Base-by-base conservation (phyloP, 306 rosid genomes). In the Lathyrus sativus region DNA sequence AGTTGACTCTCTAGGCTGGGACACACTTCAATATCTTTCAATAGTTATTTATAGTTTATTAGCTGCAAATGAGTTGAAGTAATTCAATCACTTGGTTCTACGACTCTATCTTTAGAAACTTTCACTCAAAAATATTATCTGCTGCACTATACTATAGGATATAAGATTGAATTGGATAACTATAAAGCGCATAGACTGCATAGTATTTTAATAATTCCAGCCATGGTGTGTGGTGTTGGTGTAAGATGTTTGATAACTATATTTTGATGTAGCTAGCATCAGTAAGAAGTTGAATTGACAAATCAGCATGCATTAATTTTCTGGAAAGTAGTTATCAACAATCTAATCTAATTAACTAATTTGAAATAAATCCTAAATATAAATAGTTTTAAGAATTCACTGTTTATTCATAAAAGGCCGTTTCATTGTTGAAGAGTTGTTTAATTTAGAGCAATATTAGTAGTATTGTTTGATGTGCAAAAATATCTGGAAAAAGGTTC, bases 391-490 rank as follows among this genome's bases (percentile, higher is more conserved):
- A 19, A 19, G n/a, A 19, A 22, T 22, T 19, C n/a, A 12, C 0
- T 13, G 15, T 44, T 53, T 53, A 53, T 6, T 19, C 7, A 49
- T 50, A 48, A 38, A 50, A 38, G 53, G 28, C 42, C 24, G 29
- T 31, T 51, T 29, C 39, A 37, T 41, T 70, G 12, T 49, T 54
- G 45, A 43, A 12, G 37, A 45, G 55, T 45, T 11, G 26, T 57
- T 43, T 46, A 37, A 14, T 17, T 24, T 19, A 50, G 57, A 29
- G 26, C 39, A 56, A 7, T 24, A 22, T 9, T 12, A 29, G n/a
- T 13, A 69, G 38, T 12, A 12, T 54, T 39, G 22, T 67, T 60
- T 22, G 12, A 42, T 50, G 51, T 9, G 59, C 37, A 45, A 56
- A 76, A 64, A 61, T 41, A 71, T 45, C 17, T 37, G 5, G 29